Base-by-base conservation (phyloP, 352 stramenopile genomes). In the Detonula confervacea region DNA sequence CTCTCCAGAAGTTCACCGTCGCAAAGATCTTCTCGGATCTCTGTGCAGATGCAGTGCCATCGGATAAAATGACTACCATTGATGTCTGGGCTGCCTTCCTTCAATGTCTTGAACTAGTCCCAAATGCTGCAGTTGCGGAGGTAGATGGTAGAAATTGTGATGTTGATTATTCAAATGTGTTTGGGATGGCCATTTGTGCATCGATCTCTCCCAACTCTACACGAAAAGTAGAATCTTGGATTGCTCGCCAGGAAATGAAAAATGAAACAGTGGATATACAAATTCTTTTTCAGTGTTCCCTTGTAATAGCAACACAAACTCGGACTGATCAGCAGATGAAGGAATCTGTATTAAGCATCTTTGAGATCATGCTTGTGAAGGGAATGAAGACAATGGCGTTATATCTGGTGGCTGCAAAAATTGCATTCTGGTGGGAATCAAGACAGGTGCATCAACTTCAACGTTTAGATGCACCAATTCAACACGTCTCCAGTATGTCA, bases 351-450 rank as follows among this genome's bases (percentile, higher is more conserved):
- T 18, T 74, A 6, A 59, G 33, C 16, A 27, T 77, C 1, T 74
- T 84, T 29, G 70, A 80, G n/a, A 56, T 84, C 16, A 84, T 84
- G 70, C 27, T 84, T 20, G 70, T 84, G 0, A 72, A 76, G 25
- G 71, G 62, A 11, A 73, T 77, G 14, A 25, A 80, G 20, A 84
- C 77, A 29, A 51, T 84, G 37, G 52, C 69, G 42, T 60, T 84
- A n/a, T 60, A 84, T 33, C 25, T 84, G 8, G 7, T 84, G 3
- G 69, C 77, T 20, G 64, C 72, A 1, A 77, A 77, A 60, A 42
- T 84, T 52, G 49, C 69, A 25, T 84, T 80, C 57, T 80, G 77
- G 63, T 84, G 77, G 69, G 64, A 77, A 24, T 80, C 70, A n/a
- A 44, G 30, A 33, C 1, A 60, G 22, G 27, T 77, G 25, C 8